Evolutionary conservation across 1,284 basidiomycete genomes (phyloP).

Genomic region (Ustilago lituana): DNA sequence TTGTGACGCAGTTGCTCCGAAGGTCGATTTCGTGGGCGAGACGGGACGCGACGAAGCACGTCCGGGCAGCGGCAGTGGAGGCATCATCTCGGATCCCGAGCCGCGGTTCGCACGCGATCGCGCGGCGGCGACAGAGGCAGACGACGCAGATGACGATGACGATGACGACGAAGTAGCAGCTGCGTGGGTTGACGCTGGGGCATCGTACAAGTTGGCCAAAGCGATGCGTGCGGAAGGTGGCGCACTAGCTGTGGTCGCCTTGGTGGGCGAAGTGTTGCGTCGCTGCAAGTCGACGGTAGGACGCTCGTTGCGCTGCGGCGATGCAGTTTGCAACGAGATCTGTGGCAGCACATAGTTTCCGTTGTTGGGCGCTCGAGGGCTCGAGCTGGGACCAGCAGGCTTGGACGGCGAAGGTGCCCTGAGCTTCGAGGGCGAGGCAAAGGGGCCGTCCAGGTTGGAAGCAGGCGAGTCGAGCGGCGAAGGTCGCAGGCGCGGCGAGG

Average conservation of each 20-base stretch:
- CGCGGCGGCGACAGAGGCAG: conserved; percentile 13
- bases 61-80: conserved; percentile 35
- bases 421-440: conserved; percentile 24
- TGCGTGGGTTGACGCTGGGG: conserved; percentile 11
- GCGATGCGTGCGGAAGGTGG: conserved; percentile 35
- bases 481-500: conserved; percentile 31
- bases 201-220: conserved; percentile 31
- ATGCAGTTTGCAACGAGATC: conserved; percentile 41
- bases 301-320: conserved; percentile 38
- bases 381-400: conserved; percentile 8
- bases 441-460: conserved; percentile 10
- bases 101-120: conserved; percentile 31
- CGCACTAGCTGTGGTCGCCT: conserved; percentile 17
- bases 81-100: conserved; percentile 41
- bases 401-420: conserved; percentile 12
- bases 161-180: conserved; percentile 20
- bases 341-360: conserved; percentile 30
- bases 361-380: conserved; percentile 16
- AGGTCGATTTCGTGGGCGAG: conserved; percentile 41
- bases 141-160: conserved; percentile 15
- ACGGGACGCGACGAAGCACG: conserved; percentile 47
- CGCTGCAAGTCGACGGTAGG: conserved; percentile 32
- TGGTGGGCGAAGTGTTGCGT: conserved; percentile 46
- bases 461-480: conserved; percentile 35
- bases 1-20: conserved; percentile 14